Conservation (phyloP, 768 basidiomycete species). For the Dendrothele bispora region DNA sequence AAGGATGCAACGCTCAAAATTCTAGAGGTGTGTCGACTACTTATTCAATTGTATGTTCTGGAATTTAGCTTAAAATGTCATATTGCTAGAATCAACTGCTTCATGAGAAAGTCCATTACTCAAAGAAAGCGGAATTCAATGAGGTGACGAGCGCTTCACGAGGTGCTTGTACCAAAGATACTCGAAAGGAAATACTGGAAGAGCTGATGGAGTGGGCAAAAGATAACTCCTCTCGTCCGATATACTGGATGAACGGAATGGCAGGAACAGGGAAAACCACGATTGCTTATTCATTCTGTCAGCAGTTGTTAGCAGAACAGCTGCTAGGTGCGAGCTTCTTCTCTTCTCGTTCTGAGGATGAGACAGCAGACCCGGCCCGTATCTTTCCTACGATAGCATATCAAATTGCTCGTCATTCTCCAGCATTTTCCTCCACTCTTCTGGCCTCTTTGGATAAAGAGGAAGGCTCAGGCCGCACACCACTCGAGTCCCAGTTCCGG, state of each 20-base stretch:
- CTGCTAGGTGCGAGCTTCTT: slow-evolving; percentile 40
- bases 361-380: background rate
- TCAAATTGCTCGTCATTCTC: background rate
- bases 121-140: no score
- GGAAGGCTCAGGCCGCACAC: background rate
- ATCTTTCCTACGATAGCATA: no score
- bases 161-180: no score
- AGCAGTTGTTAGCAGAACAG: slow-evolving; percentile 36
- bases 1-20: no score
- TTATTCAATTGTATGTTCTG: no score
- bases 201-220: background rate
- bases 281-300: slow-evolving; percentile 18
- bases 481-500: background rate
- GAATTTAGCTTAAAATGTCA: no score
- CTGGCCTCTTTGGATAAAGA: background rate
- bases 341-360: slow-evolving; percentile 7
- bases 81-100: no score
- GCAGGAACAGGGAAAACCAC: slow-evolving; percentile 25
- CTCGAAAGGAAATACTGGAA: no score
- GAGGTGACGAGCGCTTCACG: no score
- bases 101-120: no score
- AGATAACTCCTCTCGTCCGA: slow-evolving; percentile 18
- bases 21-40: no score
- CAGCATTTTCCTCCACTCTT: background rate
- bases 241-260: slow-evolving; percentile 22